Base-by-base conservation (phyloP, 768 basidiomycete genomes). In the Hygrocybe punicea region DNA sequence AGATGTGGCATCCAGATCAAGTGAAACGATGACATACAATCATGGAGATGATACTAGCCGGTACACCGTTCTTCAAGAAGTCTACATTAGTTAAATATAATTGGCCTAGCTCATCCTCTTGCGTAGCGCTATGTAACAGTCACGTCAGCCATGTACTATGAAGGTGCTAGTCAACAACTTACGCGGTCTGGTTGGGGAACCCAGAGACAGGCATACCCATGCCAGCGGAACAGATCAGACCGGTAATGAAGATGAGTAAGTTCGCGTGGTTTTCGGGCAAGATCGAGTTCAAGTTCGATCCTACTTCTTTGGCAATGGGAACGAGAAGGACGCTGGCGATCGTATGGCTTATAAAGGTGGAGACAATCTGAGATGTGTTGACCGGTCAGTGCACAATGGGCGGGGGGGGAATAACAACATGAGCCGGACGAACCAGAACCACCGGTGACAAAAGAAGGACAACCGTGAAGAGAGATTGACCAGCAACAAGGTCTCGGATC, bases 131-230 rank as follows among this genome's bases (percentile, higher is more conserved):
- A 58, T 53, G 65, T 36, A 42, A 46, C n/a, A 14, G n/a, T 47
- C 17, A 25, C 14, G 46, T 47, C 14, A 48, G 23, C 29, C 46
- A 50, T 56, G 44, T 44, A 57, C 49, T 24, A 55, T 47, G 52
- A 16, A 45, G 51, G 58, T 35, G 39, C 45, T 23, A 51, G 13
- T 23, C 57, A 53, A 14, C 35, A 13, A 83, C 89, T 64, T 72
- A 95, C 94, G 93, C 93, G 49, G 93, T 94, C 74, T 97, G 93
- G 71, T 98, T 97, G 0, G 96, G 96, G 78, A 98, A 99, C n/a
- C 97, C 97, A 59, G 92, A 94, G 37, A 98, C 94, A 2, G 96
- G 95, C 82, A 98, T 91, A 10, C 93, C 96, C 97, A 99, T 99
- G 1, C 96, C 97, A 5, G 92, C 78, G 3, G 93, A 95, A 68